These are phyloP conservation scores for Xerocomus nothofagi DNA, from an alignment of 1,284 basidiomycete species.

Conservation along the genomic window DNA sequence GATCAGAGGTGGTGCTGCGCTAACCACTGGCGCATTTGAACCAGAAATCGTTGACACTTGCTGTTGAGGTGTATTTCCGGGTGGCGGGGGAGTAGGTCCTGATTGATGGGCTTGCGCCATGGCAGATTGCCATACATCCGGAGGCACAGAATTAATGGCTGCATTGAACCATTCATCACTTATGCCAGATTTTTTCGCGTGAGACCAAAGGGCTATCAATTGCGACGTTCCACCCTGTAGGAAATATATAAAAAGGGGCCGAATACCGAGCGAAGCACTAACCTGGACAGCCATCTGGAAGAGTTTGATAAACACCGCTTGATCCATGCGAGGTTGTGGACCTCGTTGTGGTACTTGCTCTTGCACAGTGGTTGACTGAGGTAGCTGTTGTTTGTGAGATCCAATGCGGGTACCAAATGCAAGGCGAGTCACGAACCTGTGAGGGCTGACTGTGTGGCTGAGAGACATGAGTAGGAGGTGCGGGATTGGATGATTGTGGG, in stretches of 20 bases:
- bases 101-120: slow-evolving; percentile 6
- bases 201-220: slow-evolving; percentile 15
- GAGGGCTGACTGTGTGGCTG: slow-evolving; percentile 7
- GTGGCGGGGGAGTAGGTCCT: not conserved
- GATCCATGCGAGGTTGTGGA: slow-evolving; percentile 2
- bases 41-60: not conserved
- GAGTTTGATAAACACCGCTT: slow-evolving; percentile 20
- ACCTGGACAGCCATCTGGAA: slow-evolving; percentile 28
- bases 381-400: not conserved
- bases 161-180: slow-evolving; percentile 22
- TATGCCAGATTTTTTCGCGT: slow-evolving; percentile 20
- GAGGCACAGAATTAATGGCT: slow-evolving; percentile 24
- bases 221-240: slow-evolving; percentile 18
- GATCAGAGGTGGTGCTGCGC: not conserved
- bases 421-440: slow-evolving; percentile 2
- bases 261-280: slow-evolving; percentile 9
- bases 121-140: slow-evolving; percentile 12
- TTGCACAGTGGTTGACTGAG: slow-evolving; percentile 1
- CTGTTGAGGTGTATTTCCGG: not conserved
- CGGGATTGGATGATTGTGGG: not conserved
- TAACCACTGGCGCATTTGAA: not conserved
- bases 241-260: slow-evolving; percentile 3
- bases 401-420: not conserved
- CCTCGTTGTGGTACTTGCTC: slow-evolving; percentile 2
- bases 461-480: not conserved